Conservation (phyloP, 768 basidiomycete genomes). For the Daedalea quercina region DNA sequence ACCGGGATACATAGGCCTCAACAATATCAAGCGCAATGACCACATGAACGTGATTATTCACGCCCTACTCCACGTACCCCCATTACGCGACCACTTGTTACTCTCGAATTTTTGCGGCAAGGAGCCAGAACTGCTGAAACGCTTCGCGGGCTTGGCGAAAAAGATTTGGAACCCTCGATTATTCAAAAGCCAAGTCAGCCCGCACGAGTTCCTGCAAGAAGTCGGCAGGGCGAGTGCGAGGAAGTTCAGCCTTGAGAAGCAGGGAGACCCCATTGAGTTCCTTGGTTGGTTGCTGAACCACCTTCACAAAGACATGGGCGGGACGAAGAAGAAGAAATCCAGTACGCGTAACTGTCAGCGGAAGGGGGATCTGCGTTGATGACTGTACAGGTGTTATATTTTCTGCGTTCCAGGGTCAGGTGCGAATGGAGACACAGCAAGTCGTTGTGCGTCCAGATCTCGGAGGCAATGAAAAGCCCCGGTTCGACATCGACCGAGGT, state of each 20-base stretch:
- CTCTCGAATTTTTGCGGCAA: slow-evolving; percentile 69
- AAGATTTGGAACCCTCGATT: slow-evolving; percentile 95
- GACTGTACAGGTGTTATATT: slow-evolving; percentile 72
- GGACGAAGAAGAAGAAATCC: slow-evolving; percentile 86
- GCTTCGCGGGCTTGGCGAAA: slow-evolving; percentile 82
- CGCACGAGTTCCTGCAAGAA: slow-evolving; percentile 98
- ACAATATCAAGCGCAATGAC: slow-evolving; percentile 96
- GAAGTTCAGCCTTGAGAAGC: slow-evolving; percentile 88
- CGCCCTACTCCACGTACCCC: slow-evolving; percentile 83
- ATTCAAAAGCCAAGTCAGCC: slow-evolving; percentile 97
- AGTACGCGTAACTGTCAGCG: slow-evolving; percentile 46
- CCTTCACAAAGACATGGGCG: slow-evolving; percentile 88
- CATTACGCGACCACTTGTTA: slow-evolving; percentile 82
- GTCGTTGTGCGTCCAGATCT: slow-evolving; percentile 78
- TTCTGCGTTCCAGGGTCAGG: slow-evolving; percentile 89
- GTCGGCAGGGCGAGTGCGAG: slow-evolving; percentile 84
- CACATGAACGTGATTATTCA: slow-evolving; percentile 98
- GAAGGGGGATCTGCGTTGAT: slow-evolving; percentile 14
- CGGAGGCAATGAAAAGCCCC: slow-evolving; percentile 73
- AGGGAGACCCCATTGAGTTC: slow-evolving; percentile 96
- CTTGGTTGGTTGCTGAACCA: slow-evolving; percentile 92
- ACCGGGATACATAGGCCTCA: slow-evolving; percentile 92
- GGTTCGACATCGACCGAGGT: slow-evolving; percentile 95
- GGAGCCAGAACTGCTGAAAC: slow-evolving; percentile 80
- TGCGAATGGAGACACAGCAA: slow-evolving; percentile 90